Evolutionary conservation across 768 basidiomycete genomes (phyloP).

Genomic region (Trametes punicea): DNA sequence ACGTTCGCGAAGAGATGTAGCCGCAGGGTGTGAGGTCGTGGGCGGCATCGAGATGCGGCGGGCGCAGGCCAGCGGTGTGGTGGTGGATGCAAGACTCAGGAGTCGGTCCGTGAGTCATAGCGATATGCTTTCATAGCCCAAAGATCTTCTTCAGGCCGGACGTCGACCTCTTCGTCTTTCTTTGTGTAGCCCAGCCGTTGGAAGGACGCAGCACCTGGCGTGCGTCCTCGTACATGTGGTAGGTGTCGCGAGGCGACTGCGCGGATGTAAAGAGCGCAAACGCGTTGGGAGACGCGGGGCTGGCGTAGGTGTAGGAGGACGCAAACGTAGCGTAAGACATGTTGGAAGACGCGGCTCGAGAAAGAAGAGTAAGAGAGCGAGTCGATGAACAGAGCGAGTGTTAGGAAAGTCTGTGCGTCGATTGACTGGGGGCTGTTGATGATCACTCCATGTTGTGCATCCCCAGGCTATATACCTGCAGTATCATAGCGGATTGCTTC

Average conservation of each 20-base stretch:
- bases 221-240: constrained; percentile 21
- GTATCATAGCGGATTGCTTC: constrained; percentile 1
- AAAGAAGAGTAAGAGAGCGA: neutral
- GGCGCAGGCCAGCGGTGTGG: too few relatives aligned
- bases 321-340: constrained; percentile 19
- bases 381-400: neutral
- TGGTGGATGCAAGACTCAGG: neutral
- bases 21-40: too few relatives aligned
- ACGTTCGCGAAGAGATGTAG: too few relatives aligned
- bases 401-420: neutral
- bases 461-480: constrained; percentile 4
- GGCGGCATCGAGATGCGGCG: too few relatives aligned
- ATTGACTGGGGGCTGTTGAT: constrained; percentile 4
- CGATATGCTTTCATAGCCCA: constrained; percentile 11
- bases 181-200: constrained; percentile 6
- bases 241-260: constrained; percentile 23
- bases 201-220: constrained; percentile 21
- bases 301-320: constrained; percentile 18
- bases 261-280: constrained; percentile 18
- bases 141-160: constrained; percentile 22
- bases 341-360: neutral
- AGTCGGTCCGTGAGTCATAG: neutral
- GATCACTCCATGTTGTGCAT: neutral
- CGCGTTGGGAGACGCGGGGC: constrained; percentile 19
- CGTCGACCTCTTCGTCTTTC: constrained; percentile 15